Evolutionary conservation across 805 yeast genomes (phyloP).

Genomic region (Metschnikowia matae): DNA sequence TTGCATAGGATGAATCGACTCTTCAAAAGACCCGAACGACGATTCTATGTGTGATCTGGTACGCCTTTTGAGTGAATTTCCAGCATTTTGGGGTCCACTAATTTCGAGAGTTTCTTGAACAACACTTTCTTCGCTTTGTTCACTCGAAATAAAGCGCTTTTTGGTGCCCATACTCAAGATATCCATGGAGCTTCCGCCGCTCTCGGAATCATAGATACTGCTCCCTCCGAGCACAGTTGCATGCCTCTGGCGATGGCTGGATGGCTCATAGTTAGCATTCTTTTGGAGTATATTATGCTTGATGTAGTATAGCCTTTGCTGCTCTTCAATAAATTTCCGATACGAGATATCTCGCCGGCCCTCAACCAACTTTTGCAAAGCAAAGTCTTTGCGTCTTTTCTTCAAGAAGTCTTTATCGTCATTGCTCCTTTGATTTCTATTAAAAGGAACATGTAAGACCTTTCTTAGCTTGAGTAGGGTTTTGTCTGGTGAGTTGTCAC

Average conservation of each 20-base stretch:
- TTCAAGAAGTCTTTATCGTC: slow-evolving; percentile 12
- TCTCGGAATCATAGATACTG: slow-evolving; percentile 11
- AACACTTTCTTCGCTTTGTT: neutral
- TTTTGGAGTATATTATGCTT: slow-evolving; percentile 12
- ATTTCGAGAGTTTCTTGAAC: neutral
- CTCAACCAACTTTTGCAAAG: slow-evolving; percentile 23
- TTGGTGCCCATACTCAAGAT: neutral
- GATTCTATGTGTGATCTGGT: slow-evolving; percentile 7
- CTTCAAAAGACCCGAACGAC: slow-evolving; percentile 15
- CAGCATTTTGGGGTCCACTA: neutral
- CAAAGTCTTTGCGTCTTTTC: slow-evolving; percentile 18
- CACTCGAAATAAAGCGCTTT: neutral
- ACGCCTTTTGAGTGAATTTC: neutral
- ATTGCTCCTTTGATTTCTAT: slow-evolving; percentile 10
- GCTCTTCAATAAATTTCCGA: slow-evolving; percentile 20
- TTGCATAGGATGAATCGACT: slow-evolving; percentile 1
- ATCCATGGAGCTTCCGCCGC: slow-evolving; percentile 1
- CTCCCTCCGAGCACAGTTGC: slow-evolving; percentile 15
- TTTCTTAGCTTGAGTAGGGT: slow-evolving; percentile 13
- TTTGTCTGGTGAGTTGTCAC: neutral
- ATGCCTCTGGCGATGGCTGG: slow-evolving; percentile 7
- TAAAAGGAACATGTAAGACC: slow-evolving; percentile 13
- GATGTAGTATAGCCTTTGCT: slow-evolving; percentile 23
- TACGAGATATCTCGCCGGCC: slow-evolving; percentile 25
- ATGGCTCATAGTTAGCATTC: slow-evolving; percentile 6